Evolutionary conservation across 208 protist species (phyloP).

Genomic region (Entamoeba histolytica): DNA sequence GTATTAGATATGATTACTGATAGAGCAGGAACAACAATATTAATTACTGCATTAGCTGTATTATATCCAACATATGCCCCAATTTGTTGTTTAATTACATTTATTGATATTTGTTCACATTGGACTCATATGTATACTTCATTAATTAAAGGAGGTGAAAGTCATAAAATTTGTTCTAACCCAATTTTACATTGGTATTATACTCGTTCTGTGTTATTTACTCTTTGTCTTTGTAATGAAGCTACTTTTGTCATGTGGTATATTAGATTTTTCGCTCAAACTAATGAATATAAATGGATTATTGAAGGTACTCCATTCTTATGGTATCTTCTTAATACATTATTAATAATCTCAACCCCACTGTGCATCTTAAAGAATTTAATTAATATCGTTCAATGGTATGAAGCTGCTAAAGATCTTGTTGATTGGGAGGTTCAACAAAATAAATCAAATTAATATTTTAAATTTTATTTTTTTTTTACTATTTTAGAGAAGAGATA

Average conservation of each 20-base stretch:
- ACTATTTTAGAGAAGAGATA: no score
- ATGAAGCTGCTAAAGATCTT: neutral
- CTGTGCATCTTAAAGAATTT: neutral
- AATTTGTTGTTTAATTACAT: neutral
- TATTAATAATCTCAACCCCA: neutral
- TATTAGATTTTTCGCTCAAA: neutral
- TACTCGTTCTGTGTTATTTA: neutral
- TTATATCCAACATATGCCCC: neutral
- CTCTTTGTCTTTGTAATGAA: neutral
- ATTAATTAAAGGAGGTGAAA: neutral
- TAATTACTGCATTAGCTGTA: neutral
- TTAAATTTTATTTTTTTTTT: no score
- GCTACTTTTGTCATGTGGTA: neutral
- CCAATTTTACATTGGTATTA: neutral
- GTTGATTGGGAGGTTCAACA: neutral
- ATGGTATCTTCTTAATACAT: neutral
- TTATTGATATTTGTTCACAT: constrained; percentile 7
- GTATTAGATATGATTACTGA: constrained; percentile 18
- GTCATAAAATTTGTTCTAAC: neutral
- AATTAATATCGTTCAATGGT: neutral
- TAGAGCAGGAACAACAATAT: neutral
- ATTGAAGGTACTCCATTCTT: neutral
- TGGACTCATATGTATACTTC: constrained; percentile 9
- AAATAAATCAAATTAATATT: neutral
- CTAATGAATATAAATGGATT: neutral